These are phyloP conservation scores for Botrytis aclada DNA, from an alignment of 2,329 filamentous ascomycete species.

Conservation along the genomic window DNA sequence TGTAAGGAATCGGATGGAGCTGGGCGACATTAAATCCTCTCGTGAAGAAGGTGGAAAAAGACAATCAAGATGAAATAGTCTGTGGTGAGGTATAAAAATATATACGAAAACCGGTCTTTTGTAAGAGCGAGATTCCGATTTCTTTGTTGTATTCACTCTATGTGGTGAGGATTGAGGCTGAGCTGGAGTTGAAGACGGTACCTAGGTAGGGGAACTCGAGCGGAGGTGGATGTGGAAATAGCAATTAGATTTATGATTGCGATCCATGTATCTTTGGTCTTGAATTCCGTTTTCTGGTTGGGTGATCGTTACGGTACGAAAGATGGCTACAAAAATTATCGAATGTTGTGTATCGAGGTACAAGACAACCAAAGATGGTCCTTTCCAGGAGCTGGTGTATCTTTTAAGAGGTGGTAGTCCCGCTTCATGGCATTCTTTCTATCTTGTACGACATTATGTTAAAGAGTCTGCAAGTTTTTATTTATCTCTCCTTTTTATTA, in stretches of 20 bases:
- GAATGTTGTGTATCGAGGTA: constrained; percentile 4
- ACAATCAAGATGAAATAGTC: background rate
- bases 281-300: background rate
- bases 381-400: background rate
- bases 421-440: background rate
- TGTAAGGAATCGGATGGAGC: background rate
- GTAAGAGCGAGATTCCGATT: background rate
- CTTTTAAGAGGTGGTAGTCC: background rate
- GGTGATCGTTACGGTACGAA: background rate
- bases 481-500: background rate
- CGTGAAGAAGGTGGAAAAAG: too few species aligned
- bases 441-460: background rate
- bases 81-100: background rate
- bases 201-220: background rate
- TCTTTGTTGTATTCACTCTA: background rate
- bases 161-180: background rate
- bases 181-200: background rate
- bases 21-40: background rate
- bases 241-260: background rate
- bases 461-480: background rate
- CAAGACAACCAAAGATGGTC: background rate
- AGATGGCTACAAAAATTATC: background rate
- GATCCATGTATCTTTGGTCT: background rate
- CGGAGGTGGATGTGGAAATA: background rate
- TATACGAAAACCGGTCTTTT: background rate